Evolutionary conservation across 768 basidiomycete species (phyloP).

Genomic region (Lentinus brumalis): DNA sequence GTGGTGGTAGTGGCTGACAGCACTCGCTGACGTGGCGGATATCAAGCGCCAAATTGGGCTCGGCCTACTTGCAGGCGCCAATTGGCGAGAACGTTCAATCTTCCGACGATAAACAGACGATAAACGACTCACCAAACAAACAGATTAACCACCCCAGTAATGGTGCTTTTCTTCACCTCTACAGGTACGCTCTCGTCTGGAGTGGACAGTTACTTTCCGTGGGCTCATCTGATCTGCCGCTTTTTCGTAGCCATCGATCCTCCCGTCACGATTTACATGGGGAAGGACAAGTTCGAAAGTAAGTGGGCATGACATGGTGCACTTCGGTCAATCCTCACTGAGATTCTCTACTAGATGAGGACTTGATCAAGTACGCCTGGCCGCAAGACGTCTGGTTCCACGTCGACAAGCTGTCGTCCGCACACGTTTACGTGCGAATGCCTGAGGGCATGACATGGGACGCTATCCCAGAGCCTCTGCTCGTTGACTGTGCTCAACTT

Average conservation of each 20-base stretch:
- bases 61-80: too few species aligned
- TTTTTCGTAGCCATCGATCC: slow-evolving; percentile 54
- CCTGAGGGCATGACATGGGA: slow-evolving; percentile 85
- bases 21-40: too few species aligned
- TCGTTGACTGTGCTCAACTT: slow-evolving; percentile 88
- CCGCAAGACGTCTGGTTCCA: slow-evolving; percentile 93
- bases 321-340: neutral
- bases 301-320: slow-evolving; percentile 30
- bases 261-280: slow-evolving; percentile 85
- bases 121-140: too few species aligned
- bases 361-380: slow-evolving; percentile 91
- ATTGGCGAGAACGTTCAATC: too few species aligned
- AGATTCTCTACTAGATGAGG: slow-evolving; percentile 68
- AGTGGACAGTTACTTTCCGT: neutral
- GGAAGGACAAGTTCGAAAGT: slow-evolving; percentile 97
- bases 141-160: slow-evolving; percentile 17
- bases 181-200: slow-evolving; percentile 32
- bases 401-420: slow-evolving; percentile 96
- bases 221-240: neutral
- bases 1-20: too few species aligned
- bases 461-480: slow-evolving; percentile 72
- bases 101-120: too few species aligned
- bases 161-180: slow-evolving; percentile 65
- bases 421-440: slow-evolving; percentile 96
- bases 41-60: too few species aligned